Conservation (phyloP, 805 yeast species). For the Candida succiphila region DNA sequence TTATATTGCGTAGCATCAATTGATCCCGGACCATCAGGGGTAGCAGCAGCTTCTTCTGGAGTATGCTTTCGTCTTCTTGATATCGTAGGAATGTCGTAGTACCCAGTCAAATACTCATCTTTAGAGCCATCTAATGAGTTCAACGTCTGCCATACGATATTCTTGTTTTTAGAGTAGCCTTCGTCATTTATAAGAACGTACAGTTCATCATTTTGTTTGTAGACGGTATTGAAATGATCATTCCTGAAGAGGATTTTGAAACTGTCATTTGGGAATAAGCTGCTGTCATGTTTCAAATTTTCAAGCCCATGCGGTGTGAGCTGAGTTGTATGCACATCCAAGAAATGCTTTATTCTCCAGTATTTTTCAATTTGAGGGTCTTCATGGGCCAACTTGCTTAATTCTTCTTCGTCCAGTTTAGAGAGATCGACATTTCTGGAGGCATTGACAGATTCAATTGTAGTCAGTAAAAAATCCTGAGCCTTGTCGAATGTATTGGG, state of each 20-base stretch:
- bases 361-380: constrained; percentile 4
- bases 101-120: constrained; percentile 64
- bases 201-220: constrained; percentile 37
- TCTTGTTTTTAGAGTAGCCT: constrained; percentile 37
- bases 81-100: constrained; percentile 31
- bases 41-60: neutral
- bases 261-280: constrained; percentile 37
- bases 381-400: neutral
- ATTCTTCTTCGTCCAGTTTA: constrained; percentile 1
- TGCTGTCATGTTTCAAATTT: constrained; percentile 23
- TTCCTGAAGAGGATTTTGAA: constrained; percentile 76
- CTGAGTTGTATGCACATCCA: constrained; percentile 62
- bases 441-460: constrained; percentile 6
- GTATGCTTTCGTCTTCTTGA: neutral
- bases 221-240: constrained; percentile 76
- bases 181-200: constrained; percentile 67
- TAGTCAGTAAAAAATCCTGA: constrained; percentile 18
- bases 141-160: constrained; percentile 79
- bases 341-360: constrained; percentile 24
- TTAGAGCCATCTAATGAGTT: constrained; percentile 55
- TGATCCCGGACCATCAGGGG: no score
- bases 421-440: constrained; percentile 3
- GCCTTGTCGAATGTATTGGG: constrained; percentile 16
- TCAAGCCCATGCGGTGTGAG: constrained; percentile 59
- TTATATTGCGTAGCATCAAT: no score